These are phyloP conservation scores for Cystobasidium ongulense DNA, from an alignment of 768 basidiomycete genomes.

Conservation along the genomic window DNA sequence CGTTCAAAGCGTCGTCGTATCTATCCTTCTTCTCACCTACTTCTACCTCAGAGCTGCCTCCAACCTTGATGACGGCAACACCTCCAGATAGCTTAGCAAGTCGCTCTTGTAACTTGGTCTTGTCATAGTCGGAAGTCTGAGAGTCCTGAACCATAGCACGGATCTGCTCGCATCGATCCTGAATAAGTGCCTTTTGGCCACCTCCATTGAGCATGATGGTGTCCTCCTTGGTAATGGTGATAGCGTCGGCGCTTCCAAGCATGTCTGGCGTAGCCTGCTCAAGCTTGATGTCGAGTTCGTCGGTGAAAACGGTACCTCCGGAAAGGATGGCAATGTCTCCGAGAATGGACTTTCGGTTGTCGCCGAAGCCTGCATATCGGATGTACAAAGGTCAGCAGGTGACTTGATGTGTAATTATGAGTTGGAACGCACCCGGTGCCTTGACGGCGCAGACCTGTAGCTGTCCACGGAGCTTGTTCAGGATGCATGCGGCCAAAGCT, in stretches of 20 bases:
- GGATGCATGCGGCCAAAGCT: slow-evolving; percentile 91
- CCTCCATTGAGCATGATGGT: slow-evolving; percentile 91
- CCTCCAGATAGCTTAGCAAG: slow-evolving; percentile 92
- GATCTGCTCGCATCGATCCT: slow-evolving; percentile 92
- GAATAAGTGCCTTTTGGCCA: slow-evolving; percentile 79
- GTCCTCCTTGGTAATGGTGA: slow-evolving; percentile 96
- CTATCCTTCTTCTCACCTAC: slow-evolving; percentile 99
- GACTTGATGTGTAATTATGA: too few species aligned
- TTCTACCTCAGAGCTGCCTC: slow-evolving; percentile 86
- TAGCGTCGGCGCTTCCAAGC: slow-evolving; percentile 80
- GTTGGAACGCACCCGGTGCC: slow-evolving; percentile 56
- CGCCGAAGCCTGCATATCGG: slow-evolving; percentile 61
- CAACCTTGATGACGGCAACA: slow-evolving; percentile 97
- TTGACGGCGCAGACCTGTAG: slow-evolving; percentile 89
- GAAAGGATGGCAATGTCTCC: slow-evolving; percentile 94
- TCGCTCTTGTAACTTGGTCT: slow-evolving; percentile 89
- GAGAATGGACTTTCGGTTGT: slow-evolving; percentile 97
- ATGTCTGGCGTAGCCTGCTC: slow-evolving; percentile 79
- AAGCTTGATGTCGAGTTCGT: slow-evolving; percentile 92
- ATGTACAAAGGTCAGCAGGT: background rate
- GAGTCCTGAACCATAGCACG: slow-evolving; percentile 69
- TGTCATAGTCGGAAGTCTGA: slow-evolving; percentile 86
- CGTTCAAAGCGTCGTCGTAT: slow-evolving; percentile 72
- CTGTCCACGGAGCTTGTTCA: slow-evolving; percentile 98
- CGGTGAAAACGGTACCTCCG: slow-evolving; percentile 94